phyloP scores from a whole-genome alignment of 176 grass and related monocot genomes.

The Raddia distichophylla region DNA sequence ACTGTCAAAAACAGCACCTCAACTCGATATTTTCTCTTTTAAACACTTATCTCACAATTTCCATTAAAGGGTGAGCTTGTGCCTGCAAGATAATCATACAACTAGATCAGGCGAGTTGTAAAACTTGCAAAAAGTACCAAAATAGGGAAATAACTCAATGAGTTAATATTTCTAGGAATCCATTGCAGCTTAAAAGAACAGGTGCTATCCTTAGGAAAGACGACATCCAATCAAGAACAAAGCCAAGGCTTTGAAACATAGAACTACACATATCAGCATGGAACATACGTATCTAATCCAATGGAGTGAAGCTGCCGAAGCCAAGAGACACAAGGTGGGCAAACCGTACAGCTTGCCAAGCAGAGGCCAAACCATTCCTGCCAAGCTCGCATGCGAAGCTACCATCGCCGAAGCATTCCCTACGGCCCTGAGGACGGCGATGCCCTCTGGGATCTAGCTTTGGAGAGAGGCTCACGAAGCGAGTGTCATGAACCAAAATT shows the following conservation, averaged over 20 bases:
- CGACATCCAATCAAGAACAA: background rate
- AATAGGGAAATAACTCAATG: background rate
- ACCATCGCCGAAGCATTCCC: too few species aligned
- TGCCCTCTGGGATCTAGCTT: too few species aligned
- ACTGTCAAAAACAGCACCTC: background rate
- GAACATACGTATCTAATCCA: background rate
- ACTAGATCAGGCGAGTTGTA: background rate
- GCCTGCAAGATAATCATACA: conserved; percentile 26
- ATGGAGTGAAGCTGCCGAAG: background rate
- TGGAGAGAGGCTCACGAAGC: too few species aligned
- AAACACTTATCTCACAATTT: conserved; percentile 22
- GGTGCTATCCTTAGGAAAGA: background rate
- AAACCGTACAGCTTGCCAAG: background rate
- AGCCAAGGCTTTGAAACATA: background rate
- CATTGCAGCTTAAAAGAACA: background rate
- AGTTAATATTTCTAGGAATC: background rate
- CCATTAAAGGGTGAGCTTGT: background rate
- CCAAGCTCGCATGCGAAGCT: background rate
- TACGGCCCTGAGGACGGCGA: background rate
- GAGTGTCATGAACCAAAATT: too few species aligned
- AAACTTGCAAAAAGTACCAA: background rate
- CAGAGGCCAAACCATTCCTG: background rate
- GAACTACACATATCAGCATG: background rate
- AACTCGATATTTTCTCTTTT: conserved; percentile 1
- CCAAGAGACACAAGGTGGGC: background rate